These are phyloP conservation scores for Saturnispora mendoncae DNA, from an alignment of 805 yeast species.

Conservation along the genomic window DNA sequence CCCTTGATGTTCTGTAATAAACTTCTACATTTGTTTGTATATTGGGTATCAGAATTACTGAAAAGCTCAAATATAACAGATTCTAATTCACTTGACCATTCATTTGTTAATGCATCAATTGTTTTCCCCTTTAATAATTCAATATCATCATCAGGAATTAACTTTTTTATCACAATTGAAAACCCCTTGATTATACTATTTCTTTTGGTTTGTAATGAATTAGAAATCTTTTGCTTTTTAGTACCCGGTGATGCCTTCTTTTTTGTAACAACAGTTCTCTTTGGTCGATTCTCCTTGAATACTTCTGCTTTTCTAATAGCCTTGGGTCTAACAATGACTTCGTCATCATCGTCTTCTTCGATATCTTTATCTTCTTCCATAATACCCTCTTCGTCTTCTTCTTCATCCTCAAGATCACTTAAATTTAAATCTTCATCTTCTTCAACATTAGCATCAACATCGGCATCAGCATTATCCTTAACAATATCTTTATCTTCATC, in stretches of 20 bases:
- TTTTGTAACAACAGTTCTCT: neutral
- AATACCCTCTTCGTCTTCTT: too few relatives aligned
- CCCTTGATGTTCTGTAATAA: constrained; percentile 52
- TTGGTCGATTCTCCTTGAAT: constrained; percentile 4
- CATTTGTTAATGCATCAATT: constrained; percentile 30
- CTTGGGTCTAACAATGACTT: constrained; percentile 12
- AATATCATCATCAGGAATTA: constrained; percentile 29
- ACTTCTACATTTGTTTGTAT: constrained; percentile 63
- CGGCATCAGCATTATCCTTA: constrained; percentile 3
- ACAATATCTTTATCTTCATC: constrained; percentile 4
- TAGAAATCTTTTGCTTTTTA: neutral
- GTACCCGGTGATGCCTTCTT: neutral
- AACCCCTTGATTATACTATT: constrained; percentile 24
- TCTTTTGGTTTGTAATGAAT: constrained; percentile 33
- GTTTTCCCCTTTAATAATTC: constrained; percentile 14
- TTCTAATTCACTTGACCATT: constrained; percentile 48
- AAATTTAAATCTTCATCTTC: constrained; percentile 11
- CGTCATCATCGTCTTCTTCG: constrained; percentile 14
- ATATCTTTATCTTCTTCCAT: constrained; percentile 6
- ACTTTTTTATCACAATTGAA: constrained; percentile 33
- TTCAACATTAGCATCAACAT: constrained; percentile 7
- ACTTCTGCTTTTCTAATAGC: constrained; percentile 8
- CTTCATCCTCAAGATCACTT: too few relatives aligned
- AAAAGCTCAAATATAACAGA: constrained; percentile 23
- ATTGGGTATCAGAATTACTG: constrained; percentile 23